Evolutionary conservation across 768 basidiomycete species (phyloP).

Genomic region (Jaapia argillacea): DNA sequence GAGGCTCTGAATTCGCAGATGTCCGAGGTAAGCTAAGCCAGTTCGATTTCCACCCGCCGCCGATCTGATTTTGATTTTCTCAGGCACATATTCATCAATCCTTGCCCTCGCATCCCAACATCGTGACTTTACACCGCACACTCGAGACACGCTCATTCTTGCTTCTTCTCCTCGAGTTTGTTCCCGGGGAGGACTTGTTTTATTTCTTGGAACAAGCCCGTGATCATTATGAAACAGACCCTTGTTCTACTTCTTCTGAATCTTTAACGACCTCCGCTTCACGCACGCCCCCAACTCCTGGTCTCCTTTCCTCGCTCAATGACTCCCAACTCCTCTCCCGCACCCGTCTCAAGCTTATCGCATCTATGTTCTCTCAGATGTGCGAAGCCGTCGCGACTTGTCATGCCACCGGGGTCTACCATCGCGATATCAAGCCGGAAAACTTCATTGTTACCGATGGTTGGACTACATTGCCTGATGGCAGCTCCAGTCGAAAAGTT

Average conservation of each 20-base stretch:
- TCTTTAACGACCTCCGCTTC: constrained; percentile 27
- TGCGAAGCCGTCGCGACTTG: constrained; percentile 95
- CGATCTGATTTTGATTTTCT: constrained; percentile 6
- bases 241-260: constrained; percentile 25
- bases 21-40: constrained; percentile 55
- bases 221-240: constrained; percentile 57
- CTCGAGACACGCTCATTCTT: constrained; percentile 88
- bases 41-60: constrained; percentile 3
- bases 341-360: constrained; percentile 84
- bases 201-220: constrained; percentile 96
- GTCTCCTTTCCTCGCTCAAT: constrained; percentile 75
- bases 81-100: constrained; percentile 94
- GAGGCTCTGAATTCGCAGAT: constrained; percentile 85
- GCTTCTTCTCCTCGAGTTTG: constrained; percentile 89
- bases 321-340: constrained; percentile 76
- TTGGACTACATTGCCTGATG: constrained; percentile 40
- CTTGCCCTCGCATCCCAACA: constrained; percentile 81
- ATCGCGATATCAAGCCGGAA: constrained; percentile 98
- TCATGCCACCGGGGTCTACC: constrained; percentile 84
- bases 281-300: constrained; percentile 87
- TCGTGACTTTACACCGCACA: constrained; percentile 90
- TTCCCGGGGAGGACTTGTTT: constrained; percentile 94
- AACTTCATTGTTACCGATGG: constrained; percentile 95
- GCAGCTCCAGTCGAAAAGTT: constrained; percentile 71
- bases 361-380: constrained; percentile 98